A percentile compares a stretch with the other conserved stretches of the same genome.
phyloP scores from a whole-genome alignment of 495 filamentous ascomycete species.

The Hypoxylon cercidicola region DNA sequence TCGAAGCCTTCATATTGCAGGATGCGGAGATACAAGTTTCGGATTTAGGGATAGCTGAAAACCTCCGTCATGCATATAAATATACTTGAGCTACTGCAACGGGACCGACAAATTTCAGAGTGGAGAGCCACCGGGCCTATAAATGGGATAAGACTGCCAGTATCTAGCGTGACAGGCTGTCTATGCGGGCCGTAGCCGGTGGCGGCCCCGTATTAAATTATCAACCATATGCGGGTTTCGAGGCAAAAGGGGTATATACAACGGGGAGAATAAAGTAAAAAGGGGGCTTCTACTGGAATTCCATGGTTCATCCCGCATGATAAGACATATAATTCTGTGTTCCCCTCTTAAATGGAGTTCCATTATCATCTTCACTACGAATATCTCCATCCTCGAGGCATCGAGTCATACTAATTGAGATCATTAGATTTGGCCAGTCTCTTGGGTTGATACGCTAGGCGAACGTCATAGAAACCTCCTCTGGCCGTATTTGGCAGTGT shows the following conservation, averaged over 20 bases:
- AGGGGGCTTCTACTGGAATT: not conserved
- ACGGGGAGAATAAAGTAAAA: not conserved
- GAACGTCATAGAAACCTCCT: constrained; percentile 5
- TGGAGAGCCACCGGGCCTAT: not conserved
- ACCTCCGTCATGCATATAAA: not conserved
- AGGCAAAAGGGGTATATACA: not conserved
- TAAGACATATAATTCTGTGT: too few relatives aligned
- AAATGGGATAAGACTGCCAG: not conserved
- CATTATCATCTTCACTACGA: not conserved
- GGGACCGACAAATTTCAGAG: not conserved
- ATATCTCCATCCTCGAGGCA: not conserved
- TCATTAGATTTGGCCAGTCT: not conserved
- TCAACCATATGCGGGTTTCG: constrained; percentile 3
- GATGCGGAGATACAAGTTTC: not conserved
- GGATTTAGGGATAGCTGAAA: not conserved
- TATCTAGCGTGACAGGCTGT: constrained; percentile 1
- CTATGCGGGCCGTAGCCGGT: constrained; percentile 23
- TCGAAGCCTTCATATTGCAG: not conserved
- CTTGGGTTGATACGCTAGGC: not conserved
- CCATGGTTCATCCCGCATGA: constrained; percentile 3
- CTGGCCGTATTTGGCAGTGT: not conserved
- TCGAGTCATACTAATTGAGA: not conserved
- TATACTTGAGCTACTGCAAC: not conserved
- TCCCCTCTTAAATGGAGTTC: not conserved
- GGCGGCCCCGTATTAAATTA: constrained; percentile 12